Percentiles rank a stretch among this genome's conserved stretches.
Evolutionary conservation across 2,329 filamentous ascomycete species (phyloP).

Genomic region (Sporothrix luriei): DNA sequence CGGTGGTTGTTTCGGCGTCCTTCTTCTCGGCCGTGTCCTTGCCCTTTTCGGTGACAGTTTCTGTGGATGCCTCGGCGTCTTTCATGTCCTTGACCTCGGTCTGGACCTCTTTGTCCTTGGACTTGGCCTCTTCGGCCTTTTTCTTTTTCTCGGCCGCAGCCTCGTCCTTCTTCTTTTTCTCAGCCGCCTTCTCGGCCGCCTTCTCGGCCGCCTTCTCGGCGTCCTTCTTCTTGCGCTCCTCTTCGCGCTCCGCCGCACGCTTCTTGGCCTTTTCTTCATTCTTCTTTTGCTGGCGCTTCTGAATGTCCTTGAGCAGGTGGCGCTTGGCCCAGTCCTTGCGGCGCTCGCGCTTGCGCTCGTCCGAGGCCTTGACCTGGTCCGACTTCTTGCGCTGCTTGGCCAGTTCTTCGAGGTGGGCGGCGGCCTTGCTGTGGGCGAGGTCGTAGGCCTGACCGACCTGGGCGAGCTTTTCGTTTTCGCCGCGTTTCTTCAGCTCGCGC

Average conservation of each 20-base stretch:
- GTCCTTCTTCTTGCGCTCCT: slow-evolving; percentile 37
- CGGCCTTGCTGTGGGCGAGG: slow-evolving; percentile 65
- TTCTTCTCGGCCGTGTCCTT: background rate
- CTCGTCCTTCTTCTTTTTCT: slow-evolving; percentile 26
- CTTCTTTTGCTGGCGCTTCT: slow-evolving; percentile 48
- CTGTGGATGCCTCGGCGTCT: background rate
- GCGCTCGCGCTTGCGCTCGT: slow-evolving; percentile 50
- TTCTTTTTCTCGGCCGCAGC: slow-evolving; percentile 34
- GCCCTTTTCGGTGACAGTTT: background rate
- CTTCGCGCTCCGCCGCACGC: slow-evolving; percentile 41
- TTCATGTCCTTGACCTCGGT: slow-evolving; percentile 28
- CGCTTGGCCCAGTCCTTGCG: slow-evolving; percentile 46
- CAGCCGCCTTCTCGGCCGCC: slow-evolving; percentile 38
- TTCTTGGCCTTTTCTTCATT: slow-evolving; percentile 48
- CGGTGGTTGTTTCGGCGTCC: background rate
- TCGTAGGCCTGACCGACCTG: slow-evolving; percentile 71
- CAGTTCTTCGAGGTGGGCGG: slow-evolving; percentile 43
- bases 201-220: slow-evolving; percentile 35
- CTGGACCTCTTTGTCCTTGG: slow-evolving; percentile 1
- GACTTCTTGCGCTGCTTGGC: slow-evolving; percentile 54
- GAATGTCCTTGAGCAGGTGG: slow-evolving; percentile 45
- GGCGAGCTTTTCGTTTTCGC: slow-evolving; percentile 77
- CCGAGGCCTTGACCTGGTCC: slow-evolving; percentile 53
- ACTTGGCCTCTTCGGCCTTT: slow-evolving; percentile 26
- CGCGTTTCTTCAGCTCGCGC: slow-evolving; percentile 59